Base-by-base conservation (phyloP, 1,284 basidiomycete species). In the Cryptococcus sp. region DNA sequence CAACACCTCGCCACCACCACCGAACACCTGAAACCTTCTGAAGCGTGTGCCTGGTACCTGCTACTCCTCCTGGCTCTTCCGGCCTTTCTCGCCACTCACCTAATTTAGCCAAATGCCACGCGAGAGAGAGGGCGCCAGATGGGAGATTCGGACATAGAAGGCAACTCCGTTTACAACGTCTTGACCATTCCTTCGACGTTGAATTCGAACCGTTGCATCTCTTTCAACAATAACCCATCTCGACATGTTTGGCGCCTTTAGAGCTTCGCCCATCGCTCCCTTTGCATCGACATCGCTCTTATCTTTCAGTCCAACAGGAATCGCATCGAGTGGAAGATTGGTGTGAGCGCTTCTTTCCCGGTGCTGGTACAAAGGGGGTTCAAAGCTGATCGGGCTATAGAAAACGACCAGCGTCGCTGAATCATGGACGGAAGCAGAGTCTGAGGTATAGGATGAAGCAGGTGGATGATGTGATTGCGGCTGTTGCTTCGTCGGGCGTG, bases 381-480 rank as follows among this genome's bases (percentile, higher is more conserved):
- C 21, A 19, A 25, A 16, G 19, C 19, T 4, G 14, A 28, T 19
- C 23, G 32, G 21, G n/a, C n/a, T n/a, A 22, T 48, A 95, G 92
- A 93, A 97, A 97, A 76, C 83, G 80, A 25, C 94, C 93, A 42
- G 97, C 88, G 89, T 85, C 89, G 62, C 74, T 98, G 57, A 95
- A 92, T 12, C 71, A 80, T 10, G 89, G 91, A 1, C 84, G 94
- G 57, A 97, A 97, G 75, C 85, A 86, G 21, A 93, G 95, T 61
- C 88, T 85, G 48, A 82, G 94, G 24, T 76, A 84, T 53, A 81
- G 95, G 46, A 80, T 98, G 57, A 91, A 88, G 76, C 85, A 82
- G 63, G 94, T 98, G 41, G 94, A 98, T 76, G 76, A 82, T 4
- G 93, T 98, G 45, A 94, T 98, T 58, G 84, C 89, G 51, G 82